These are phyloP conservation scores for Cutaneotrichosporon sp. DNA, from an alignment of 1,284 basidiomycete species.

Conservation along the genomic window DNA sequence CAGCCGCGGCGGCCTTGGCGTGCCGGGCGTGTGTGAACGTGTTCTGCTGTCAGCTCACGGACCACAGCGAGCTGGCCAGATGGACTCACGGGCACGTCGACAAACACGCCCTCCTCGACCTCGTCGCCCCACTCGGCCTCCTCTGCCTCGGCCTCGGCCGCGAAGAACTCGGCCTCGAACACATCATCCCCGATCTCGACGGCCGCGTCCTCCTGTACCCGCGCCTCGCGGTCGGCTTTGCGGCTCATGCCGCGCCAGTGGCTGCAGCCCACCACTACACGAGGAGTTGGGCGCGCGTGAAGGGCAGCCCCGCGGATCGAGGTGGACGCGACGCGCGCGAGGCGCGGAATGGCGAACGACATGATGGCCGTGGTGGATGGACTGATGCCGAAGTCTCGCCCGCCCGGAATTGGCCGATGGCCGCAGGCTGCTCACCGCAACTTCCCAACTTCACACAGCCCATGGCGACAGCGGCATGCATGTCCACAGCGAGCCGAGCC, in stretches of 20 bases:
- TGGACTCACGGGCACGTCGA: conserved; percentile 15
- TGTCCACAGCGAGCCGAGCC: no score
- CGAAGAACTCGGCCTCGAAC: neutral
- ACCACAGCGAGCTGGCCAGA: neutral
- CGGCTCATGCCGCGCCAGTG: neutral
- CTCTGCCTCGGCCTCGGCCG: neutral
- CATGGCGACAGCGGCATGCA: no score
- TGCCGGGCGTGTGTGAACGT: neutral
- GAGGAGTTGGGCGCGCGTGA: neutral
- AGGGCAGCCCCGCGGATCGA: no score
- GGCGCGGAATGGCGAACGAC: neutral
- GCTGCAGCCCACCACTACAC: neutral
- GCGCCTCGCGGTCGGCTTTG: neutral
- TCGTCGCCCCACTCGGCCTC: conserved; percentile 22
- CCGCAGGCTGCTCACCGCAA: no score
- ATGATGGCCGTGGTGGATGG: neutral
- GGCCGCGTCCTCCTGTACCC: neutral
- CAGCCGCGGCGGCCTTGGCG: neutral
- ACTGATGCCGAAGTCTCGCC: neutral
- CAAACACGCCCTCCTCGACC: conserved; percentile 22
- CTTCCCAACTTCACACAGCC: no score
- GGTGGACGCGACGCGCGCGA: neutral
- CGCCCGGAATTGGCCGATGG: no score
- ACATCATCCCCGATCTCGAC: conserved; percentile 15
- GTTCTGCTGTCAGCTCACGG: neutral